Evolutionary conservation across 2,329 filamentous ascomycete genomes (phyloP), one percentile per base, ranked within the genome.

Genomic region (Exophiala xenobiotica): DNA sequence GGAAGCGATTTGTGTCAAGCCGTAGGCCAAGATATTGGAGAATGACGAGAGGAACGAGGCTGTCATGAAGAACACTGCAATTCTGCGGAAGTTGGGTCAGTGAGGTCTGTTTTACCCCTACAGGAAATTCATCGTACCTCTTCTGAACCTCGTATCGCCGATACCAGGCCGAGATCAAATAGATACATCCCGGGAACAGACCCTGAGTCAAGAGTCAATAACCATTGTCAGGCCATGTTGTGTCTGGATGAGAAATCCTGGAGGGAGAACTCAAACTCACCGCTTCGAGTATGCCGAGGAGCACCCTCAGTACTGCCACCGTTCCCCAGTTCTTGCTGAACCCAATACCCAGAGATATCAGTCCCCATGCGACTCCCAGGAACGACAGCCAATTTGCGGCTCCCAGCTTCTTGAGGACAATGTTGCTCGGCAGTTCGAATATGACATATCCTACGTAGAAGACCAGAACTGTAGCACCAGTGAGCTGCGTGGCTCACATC

Each of bases 391-490:
- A 57, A 14, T 29, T 27, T 20, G 40, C 37, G 12, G 54, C 35
- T n/a, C 58, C 50, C 44, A 54, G 19, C 20, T 59, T 59, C 46
- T 70, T 71, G 49, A 78, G 62, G 4, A 77, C 54, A 6, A 77
- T 58, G 57, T 77, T 77, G 9, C 31, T 64, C 0, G 85, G 85
- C 6, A 88, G 69, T 64, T 88, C 84, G 62, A 86, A 87, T 6
- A 78, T 75, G 38, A 88, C 84, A 62, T 78, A 82, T 5, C 83
- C 76, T 51, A 88, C 76, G 9, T 83, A 87, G 67, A 87, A 87
- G 64, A 88, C 85, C 68, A 88, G 85, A 51, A 88, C 87, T 56
- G 20, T 38, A 29, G 6, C 45, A 63, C 14, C 6, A 18, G 33
- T 16, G 14, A 56, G 58, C 55, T 24, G 63, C 5, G n/a, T n/a